Percentiles rank a stretch among this genome's conserved stretches.
phyloP scores from a whole-genome alignment of 352 stramenopile genomes.

The Phytophthora pseudosyringae region DNA sequence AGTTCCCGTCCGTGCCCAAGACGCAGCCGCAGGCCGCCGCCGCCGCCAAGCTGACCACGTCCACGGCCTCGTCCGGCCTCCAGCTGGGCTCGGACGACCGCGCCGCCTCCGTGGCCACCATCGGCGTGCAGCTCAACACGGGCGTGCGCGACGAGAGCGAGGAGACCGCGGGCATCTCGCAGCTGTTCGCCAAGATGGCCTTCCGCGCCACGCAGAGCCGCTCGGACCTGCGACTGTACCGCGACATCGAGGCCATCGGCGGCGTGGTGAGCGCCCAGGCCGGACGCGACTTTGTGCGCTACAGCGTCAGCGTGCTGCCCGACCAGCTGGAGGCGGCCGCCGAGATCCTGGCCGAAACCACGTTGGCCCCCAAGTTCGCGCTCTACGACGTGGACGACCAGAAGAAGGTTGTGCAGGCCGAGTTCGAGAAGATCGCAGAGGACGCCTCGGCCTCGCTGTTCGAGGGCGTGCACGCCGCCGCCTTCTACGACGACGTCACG shows the following conservation, averaged over 20 bases:
- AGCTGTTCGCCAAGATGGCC: slow-evolving; percentile 85
- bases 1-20: slow-evolving; percentile 63
- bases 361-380: slow-evolving; percentile 75
- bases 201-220: slow-evolving; percentile 78
- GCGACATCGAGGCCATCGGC: slow-evolving; percentile 84
- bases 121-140: slow-evolving; percentile 69
- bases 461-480: slow-evolving; percentile 72
- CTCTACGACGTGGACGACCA: slow-evolving; percentile 80
- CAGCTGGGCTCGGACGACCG: slow-evolving; percentile 68
- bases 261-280: slow-evolving; percentile 65
- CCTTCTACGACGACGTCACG: slow-evolving; percentile 83
- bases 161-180: slow-evolving; percentile 73
- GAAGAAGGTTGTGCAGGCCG: slow-evolving; percentile 70
- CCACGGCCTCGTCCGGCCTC: slow-evolving; percentile 54
- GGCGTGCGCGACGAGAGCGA: slow-evolving; percentile 73
- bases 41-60: slow-evolving; percentile 46
- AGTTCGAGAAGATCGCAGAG: slow-evolving; percentile 49
- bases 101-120: slow-evolving; percentile 55
- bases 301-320: slow-evolving; percentile 78
- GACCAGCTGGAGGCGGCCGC: slow-evolving; percentile 70
- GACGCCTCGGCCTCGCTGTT: slow-evolving; percentile 56
- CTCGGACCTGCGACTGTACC: slow-evolving; percentile 84
- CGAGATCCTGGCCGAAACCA: slow-evolving; percentile 82
- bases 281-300: slow-evolving; percentile 79
- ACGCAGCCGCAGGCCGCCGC: slow-evolving; percentile 34